A percentile compares a stretch with the other conserved stretches of the same genome.
Conservation (phyloP, 2,329 filamentous ascomycete genomes). For the Keithomyces neogunnii region DNA sequence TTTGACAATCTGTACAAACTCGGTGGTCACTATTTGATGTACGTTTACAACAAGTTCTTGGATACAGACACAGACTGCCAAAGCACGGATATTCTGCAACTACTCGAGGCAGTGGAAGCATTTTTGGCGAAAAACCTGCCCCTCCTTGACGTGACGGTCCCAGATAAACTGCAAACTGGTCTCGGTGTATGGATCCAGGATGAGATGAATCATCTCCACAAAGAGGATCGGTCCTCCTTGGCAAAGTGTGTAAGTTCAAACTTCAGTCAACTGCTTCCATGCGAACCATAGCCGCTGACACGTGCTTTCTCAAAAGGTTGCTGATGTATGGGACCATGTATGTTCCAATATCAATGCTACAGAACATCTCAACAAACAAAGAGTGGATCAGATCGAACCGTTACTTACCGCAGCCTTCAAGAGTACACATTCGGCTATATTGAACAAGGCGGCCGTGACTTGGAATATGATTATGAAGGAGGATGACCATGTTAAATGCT, state of each 20-base stretch:
- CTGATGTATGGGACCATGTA: conserved; percentile 39
- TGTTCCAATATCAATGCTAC: conserved; percentile 29
- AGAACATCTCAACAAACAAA: conserved; percentile 28
- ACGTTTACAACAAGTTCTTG: conserved; percentile 42
- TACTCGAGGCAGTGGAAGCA: conserved; percentile 18
- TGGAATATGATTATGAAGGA: conserved; percentile 68
- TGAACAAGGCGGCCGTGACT: conserved; percentile 36
- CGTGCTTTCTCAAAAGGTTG: background rate
- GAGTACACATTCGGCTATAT: conserved; percentile 48
- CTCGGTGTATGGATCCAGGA: conserved; percentile 59
- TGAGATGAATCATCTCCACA: conserved; percentile 30
- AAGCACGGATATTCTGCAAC: conserved; percentile 15
- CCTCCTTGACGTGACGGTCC: conserved; percentile 29
- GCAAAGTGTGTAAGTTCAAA: conserved; percentile 32
- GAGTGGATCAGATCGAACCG: conserved; percentile 45
- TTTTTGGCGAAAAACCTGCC: conserved; percentile 23
- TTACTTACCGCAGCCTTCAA: conserved; percentile 48
- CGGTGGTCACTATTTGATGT: conserved; percentile 41
- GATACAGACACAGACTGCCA: conserved; percentile 21
- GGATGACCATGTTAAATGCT: conserved; percentile 53
- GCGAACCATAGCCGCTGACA: conserved; percentile 16
- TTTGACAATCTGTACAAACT: conserved; percentile 60
- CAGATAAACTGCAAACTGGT: conserved; percentile 54
- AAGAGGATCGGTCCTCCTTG: conserved; percentile 29
- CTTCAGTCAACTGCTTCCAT: background rate